Evolutionary conservation across 352 stramenopile species (phyloP), one percentile per base, ranked within the genome.

Genomic region (Phytophthora crassamura): DNA sequence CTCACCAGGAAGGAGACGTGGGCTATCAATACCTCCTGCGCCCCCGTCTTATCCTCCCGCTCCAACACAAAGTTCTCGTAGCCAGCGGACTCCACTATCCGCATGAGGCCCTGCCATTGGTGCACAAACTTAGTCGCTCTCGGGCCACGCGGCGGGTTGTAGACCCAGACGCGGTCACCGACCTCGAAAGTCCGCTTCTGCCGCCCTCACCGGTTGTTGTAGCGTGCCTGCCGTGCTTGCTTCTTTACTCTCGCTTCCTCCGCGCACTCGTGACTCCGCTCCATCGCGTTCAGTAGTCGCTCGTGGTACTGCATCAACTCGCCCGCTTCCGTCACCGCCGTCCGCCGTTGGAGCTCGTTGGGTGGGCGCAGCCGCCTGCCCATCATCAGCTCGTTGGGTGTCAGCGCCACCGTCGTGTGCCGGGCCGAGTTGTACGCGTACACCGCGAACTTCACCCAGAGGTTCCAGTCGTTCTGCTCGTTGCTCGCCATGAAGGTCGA

Each of bases 1-100:
- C 10, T 46, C 15, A 56, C 59, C 7, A 62, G 30, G 10, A 67
- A 61, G 0, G 42, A 67, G 0, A 14, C 15, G 15, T 56, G 59
- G 4, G 28, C 35, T 51, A 62, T 56, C 28, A 52, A 50, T 25
- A 18, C 32, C 2, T 62, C 42, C 1, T 11, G 25, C 9, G 34
- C 25, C 0, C 18, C 30, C 1, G 32, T 35, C 25, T 48, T 20
- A 7, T 54, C 45, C 9, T 69, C 52, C 0, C 43, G 42, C 7
- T 35, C 15, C 14, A 61, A 0, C 4, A 62, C 0, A 12, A n/a
- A 62, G 12, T 67, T 57, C 1, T 62, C 51, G 4, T 41, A 47
- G 2, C 59, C 50, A 0, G 35, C 35, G 3, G 41, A 8, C 4
- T 62, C 59, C 2, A 62, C 5, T 0, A 56, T 20, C 1, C 12